Conservation (phyloP, 2,329 filamentous ascomycete genomes). For the Aspergillus sojae region DNA sequence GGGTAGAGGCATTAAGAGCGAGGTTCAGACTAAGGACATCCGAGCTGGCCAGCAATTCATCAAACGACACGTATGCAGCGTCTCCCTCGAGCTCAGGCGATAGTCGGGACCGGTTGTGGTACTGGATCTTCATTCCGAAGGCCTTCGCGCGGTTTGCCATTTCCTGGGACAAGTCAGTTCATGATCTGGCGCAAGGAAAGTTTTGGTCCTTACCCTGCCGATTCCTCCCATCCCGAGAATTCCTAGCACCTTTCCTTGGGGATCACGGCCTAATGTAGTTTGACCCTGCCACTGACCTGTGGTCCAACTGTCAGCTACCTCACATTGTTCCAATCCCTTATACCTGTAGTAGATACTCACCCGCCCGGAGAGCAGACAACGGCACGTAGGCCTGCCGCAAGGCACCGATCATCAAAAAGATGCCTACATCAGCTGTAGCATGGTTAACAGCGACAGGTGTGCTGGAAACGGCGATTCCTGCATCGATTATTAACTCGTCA, state of each 20-base stretch:
- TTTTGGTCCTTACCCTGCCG: slow-evolving; percentile 40
- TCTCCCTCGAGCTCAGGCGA: slow-evolving; percentile 43
- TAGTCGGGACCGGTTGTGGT: slow-evolving; percentile 50
- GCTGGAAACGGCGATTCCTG: slow-evolving; percentile 46
- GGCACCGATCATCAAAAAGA: slow-evolving; percentile 52
- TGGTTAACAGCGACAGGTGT: slow-evolving; percentile 51
- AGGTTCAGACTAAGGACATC: slow-evolving; percentile 53
- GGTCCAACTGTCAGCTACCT: slow-evolving; percentile 4
- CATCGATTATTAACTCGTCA: background rate
- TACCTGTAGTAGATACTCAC: slow-evolving; percentile 25
- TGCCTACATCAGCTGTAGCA: slow-evolving; percentile 51
- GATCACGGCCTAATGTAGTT: slow-evolving; percentile 48
- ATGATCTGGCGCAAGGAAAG: background rate
- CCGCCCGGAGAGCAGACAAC: slow-evolving; percentile 43
- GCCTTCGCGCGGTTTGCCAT: slow-evolving; percentile 48
- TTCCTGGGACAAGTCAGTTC: slow-evolving; percentile 35
- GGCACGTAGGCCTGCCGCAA: slow-evolving; percentile 48
- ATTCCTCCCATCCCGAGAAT: slow-evolving; percentile 54
- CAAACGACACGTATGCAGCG: slow-evolving; percentile 50
- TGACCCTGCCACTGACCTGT: slow-evolving; percentile 46
- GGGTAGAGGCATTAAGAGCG: slow-evolving; percentile 46
- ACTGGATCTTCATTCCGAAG: slow-evolving; percentile 52
- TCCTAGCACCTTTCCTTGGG: slow-evolving; percentile 48
- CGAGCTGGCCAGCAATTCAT: slow-evolving; percentile 48
- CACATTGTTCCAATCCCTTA: background rate